Evolutionary conservation across 139 green algal species (phyloP).

Genomic region (Chlorella vulgaris): DNA sequence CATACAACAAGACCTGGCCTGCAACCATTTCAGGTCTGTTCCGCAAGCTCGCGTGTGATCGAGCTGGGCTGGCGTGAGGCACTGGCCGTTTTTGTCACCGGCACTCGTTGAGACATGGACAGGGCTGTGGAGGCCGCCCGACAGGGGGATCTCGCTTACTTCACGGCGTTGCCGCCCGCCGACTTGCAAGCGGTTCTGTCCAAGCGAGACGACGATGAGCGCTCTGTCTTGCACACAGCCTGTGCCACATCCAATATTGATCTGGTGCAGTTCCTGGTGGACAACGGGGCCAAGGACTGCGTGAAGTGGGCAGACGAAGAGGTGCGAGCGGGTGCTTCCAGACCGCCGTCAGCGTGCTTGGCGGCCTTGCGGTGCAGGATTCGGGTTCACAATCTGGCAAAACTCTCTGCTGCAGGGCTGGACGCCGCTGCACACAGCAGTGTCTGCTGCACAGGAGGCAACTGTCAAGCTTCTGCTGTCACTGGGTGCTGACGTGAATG

Average conservation of each 20-base stretch:
- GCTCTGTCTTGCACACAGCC: conserved; percentile 69
- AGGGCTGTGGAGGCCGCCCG: conserved; percentile 51
- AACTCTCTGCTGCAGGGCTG: too few species aligned
- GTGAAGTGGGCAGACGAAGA: conserved; percentile 71
- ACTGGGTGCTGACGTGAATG: conserved; percentile 50
- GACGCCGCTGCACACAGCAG: conserved; percentile 70
- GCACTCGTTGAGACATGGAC: conserved; percentile 63
- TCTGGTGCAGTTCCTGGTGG: conserved; percentile 59
- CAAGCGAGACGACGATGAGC: conserved; percentile 67
- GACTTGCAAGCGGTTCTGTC: conserved; percentile 51
- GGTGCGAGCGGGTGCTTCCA: too few species aligned
- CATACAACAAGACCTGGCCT: too few species aligned
- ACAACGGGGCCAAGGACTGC: conserved; percentile 28
- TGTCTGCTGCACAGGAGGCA: conserved; percentile 58
- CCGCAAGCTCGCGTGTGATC: too few species aligned
- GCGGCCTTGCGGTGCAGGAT: neutral
- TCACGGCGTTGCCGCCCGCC: conserved; percentile 27
- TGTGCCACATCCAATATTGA: conserved; percentile 45
- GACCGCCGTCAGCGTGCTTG: neutral
- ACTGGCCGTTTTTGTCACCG: too few species aligned
- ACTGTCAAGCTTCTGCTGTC: conserved; percentile 56
- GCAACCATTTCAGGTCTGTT: too few species aligned
- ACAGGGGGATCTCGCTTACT: conserved; percentile 54
- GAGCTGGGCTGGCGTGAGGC: too few species aligned
- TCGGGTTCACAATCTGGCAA: too few species aligned